Base-by-base conservation (phyloP, 441 rosid genomes). In the Flueggea neowawraea region DNA sequence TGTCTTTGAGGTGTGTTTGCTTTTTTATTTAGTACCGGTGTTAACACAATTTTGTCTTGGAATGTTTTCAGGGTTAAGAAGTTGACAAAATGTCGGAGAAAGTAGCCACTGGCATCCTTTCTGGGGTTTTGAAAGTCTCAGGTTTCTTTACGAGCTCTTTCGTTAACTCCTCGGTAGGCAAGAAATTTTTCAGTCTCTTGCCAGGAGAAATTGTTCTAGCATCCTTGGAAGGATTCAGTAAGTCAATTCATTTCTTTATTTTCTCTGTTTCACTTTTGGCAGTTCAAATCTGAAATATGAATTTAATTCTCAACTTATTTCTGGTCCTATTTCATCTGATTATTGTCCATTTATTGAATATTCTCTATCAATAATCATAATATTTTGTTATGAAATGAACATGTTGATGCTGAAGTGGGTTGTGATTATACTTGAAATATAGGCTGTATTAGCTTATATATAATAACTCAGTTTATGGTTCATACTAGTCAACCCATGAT, bases 201-300 rank as follows among this genome's bases (percentile, higher is more conserved):
- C 96, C 97, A 17, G 97, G 96, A 63, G 92, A 94, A 83, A 79
- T 94, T 31, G 74, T 91, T 64, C 94, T 94, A 45, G 99, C 97
- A 64, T 83, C 96, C 65, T 75, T 94, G 62, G 99, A 89, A 74
- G 97, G 99, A 70, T 94, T 89, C 61, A 84, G 98, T 88, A 78
- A 88, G 97, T 70, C 12, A 54, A n/a, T 53, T 58, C 63, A 31
- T 50, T 58, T 39, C 55, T 6, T 48, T 7, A 61, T 14, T 28
- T 15, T 15, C 10, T 8, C 49, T 58, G 50, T 6, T 39, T 12
- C 44, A 41, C 4, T 41, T 58, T 1, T 47, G 50, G 2, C n/a
- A 47, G 50, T 43, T 6, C 8, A 43, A 11, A 43, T 43, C 28
- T 22, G 28, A 22, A 22, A 22, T 22, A 22, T 22, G 28, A 22